Evolutionary conservation across 306 rosid species (phyloP).

Genomic region (Ceratonia siliqua): DNA sequence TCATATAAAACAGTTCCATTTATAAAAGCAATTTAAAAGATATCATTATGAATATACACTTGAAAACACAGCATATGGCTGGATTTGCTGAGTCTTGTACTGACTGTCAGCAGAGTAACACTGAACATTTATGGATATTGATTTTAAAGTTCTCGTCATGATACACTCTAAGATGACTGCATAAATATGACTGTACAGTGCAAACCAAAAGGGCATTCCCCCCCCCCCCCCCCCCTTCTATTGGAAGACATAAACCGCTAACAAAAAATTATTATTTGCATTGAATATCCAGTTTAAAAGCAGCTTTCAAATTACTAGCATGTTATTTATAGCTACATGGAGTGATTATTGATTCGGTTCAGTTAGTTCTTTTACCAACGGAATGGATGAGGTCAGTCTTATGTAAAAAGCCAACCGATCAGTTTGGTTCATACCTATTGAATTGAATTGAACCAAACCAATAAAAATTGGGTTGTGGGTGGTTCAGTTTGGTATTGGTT

Average conservation of each 20-base stretch:
- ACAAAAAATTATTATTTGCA: too few relatives aligned
- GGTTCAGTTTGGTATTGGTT: too few relatives aligned
- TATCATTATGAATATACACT: conserved; percentile 16
- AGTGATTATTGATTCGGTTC: too few relatives aligned
- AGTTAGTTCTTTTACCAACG: too few relatives aligned
- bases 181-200: background rate
- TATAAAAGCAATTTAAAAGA: conserved; percentile 37
- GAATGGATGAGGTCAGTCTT: too few relatives aligned
- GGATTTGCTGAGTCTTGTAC: conserved; percentile 19
- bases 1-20: conserved; percentile 40
- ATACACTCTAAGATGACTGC: background rate
- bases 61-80: conserved; percentile 17
- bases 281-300: background rate
- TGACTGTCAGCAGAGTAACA: conserved; percentile 16
- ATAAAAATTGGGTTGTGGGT: too few relatives aligned
- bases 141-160: background rate
- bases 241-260: background rate
- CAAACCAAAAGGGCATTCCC: background rate
- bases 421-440: too few relatives aligned
- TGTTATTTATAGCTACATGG: background rate
- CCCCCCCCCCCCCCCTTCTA: too few relatives aligned
- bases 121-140: background rate
- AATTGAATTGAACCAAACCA: too few relatives aligned
- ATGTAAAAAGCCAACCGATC: too few relatives aligned
- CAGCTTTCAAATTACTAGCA: background rate